Percentiles rank a stretch among this genome's conserved stretches.
phyloP scores from a whole-genome alignment of 2,329 filamentous ascomycete genomes.

The Kalmusia sp. region DNA sequence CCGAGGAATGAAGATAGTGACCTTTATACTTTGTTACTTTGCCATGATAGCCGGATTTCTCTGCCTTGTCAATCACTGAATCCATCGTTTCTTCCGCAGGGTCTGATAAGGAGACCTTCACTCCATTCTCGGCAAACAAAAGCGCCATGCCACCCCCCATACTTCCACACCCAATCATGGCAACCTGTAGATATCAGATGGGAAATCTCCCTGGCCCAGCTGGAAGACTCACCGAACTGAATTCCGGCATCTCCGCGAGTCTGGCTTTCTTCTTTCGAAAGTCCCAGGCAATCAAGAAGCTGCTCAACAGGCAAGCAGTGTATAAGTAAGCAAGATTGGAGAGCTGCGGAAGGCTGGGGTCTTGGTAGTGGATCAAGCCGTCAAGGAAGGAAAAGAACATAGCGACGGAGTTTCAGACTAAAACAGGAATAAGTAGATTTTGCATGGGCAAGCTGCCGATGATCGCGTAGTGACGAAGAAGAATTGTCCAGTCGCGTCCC shows the following conservation, averaged over 20 bases:
- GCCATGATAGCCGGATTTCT: slow-evolving; percentile 49
- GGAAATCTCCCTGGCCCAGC: background rate
- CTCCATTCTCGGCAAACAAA: slow-evolving; percentile 63
- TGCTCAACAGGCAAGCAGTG: slow-evolving; percentile 31
- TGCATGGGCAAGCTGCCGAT: background rate
- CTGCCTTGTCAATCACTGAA: slow-evolving; percentile 48
- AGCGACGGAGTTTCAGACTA: background rate
- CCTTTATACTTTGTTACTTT: slow-evolving; percentile 48
- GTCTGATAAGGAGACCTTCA: slow-evolving; percentile 63
- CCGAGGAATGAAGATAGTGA: slow-evolving; percentile 3
- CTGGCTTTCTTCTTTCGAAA: slow-evolving; percentile 11
- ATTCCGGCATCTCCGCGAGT: slow-evolving; percentile 22
- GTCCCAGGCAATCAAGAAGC: slow-evolving; percentile 32
- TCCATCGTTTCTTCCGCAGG: slow-evolving; percentile 59
- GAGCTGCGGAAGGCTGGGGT: slow-evolving; percentile 39
- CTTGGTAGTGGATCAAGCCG: slow-evolving; percentile 34
- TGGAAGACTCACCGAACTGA: slow-evolving; percentile 29
- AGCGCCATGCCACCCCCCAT: slow-evolving; percentile 69
- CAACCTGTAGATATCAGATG: slow-evolving; percentile 51
- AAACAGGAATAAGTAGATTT: background rate
- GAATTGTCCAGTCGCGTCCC: slow-evolving; percentile 1
- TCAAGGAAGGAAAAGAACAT: slow-evolving; percentile 38
- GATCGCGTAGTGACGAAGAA: slow-evolving; percentile 13
- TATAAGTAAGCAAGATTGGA: slow-evolving; percentile 39
- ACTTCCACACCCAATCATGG: slow-evolving; percentile 64